These are phyloP conservation scores for Aspergillus fumigatiaffinis DNA, from an alignment of 2,329 filamentous ascomycete species.

Conservation along the genomic window DNA sequence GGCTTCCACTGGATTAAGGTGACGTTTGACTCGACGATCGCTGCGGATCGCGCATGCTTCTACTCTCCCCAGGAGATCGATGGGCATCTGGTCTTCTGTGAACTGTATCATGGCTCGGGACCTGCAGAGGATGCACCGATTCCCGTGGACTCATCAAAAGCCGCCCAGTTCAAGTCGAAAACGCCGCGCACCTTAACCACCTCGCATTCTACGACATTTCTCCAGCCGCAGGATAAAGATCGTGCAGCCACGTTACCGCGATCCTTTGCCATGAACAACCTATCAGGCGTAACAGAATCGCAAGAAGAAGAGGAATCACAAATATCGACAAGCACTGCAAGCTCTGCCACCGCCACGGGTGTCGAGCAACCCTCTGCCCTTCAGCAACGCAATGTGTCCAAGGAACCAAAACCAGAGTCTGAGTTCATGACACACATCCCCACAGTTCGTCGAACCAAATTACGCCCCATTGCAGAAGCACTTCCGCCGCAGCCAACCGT, in stretches of 20 bases:
- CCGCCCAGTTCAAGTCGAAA: conserved; percentile 23
- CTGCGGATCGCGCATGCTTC: conserved; percentile 65
- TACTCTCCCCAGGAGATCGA: conserved; percentile 69
- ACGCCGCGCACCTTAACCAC: conserved; percentile 32
- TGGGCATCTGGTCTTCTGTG: conserved; percentile 67
- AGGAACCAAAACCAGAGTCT: conserved; percentile 36
- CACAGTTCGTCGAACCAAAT: conserved; percentile 59
- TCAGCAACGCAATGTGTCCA: conserved; percentile 25
- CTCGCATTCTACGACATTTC: conserved; percentile 33
- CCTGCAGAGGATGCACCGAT: conserved; percentile 63
- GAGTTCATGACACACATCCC: conserved; percentile 58
- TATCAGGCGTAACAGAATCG: conserved; percentile 24
- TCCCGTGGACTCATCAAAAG: conserved; percentile 42
- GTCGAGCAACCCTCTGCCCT: conserved; percentile 18
- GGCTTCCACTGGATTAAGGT: conserved; percentile 91
- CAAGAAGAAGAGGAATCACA: conserved; percentile 31
- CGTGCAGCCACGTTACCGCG: conserved; percentile 34
- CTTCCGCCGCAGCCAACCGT: conserved; percentile 65
- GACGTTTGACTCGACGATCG: conserved; percentile 70
- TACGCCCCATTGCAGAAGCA: conserved; percentile 67
- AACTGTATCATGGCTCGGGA: conserved; percentile 63
- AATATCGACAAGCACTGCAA: conserved; percentile 38
- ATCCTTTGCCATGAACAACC: conserved; percentile 39
- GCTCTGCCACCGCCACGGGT: conserved; percentile 38
- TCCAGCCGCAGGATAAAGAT: conserved; percentile 30